Conservation (phyloP, 768 basidiomycete genomes). For the Strobilomyces echinocephalus region DNA sequence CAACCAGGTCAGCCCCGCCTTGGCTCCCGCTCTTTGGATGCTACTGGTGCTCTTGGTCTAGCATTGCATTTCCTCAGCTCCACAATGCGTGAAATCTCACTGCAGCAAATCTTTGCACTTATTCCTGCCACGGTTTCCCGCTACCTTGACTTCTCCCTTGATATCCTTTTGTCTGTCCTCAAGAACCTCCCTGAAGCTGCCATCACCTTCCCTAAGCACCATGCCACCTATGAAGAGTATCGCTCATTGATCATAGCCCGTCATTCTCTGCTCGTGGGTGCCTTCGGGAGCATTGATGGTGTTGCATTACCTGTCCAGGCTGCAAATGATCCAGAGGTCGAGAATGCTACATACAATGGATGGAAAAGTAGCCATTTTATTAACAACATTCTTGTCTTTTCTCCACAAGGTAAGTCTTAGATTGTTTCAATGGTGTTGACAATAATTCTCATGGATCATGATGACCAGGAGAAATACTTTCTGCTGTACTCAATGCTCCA, state of each 20-base stretch:
- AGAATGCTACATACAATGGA: background rate
- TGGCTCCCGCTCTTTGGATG: slow-evolving; percentile 24
- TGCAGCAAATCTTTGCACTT: slow-evolving; percentile 41
- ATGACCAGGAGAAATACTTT: too few relatives aligned
- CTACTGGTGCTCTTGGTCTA: slow-evolving; percentile 39
- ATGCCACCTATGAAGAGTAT: too few relatives aligned
- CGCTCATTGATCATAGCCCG: too few relatives aligned
- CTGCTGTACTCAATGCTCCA: background rate
- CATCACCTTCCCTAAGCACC: background rate
- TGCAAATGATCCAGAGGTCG: background rate
- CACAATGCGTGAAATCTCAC: slow-evolving; percentile 32
- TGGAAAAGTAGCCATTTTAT: background rate
- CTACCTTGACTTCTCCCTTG: slow-evolving; percentile 33
- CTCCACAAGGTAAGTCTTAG: background rate
- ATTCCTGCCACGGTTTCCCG: slow-evolving; percentile 34
- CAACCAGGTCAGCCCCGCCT: slow-evolving; percentile 22
- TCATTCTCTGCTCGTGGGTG: background rate
- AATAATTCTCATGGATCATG: background rate
- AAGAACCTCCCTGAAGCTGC: slow-evolving; percentile 21
- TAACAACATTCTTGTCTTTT: background rate
- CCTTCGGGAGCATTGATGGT: background rate
- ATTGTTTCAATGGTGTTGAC: too few relatives aligned
- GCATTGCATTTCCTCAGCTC: slow-evolving; percentile 40
- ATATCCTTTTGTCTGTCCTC: slow-evolving; percentile 31
- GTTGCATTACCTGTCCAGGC: background rate